Conservation (phyloP, 1,284 basidiomycete genomes). For the Puccinia hordei region DNA sequence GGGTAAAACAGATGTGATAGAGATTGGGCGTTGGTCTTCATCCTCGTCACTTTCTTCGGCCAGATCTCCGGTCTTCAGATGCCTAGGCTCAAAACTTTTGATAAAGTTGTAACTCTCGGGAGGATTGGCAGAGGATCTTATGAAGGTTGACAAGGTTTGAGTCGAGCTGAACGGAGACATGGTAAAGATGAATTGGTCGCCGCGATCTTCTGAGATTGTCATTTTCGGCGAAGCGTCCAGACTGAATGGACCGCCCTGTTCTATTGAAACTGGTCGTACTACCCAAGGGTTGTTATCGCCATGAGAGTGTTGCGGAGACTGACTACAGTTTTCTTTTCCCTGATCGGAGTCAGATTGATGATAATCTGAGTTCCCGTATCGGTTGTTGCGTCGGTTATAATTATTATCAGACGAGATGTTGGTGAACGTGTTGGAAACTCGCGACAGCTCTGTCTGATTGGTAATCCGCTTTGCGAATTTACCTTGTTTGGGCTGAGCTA, state of each 20-base stretch:
- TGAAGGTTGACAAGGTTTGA: neutral
- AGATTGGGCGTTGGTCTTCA: neutral
- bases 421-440: neutral
- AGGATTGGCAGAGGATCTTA: neutral
- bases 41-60: neutral
- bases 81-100: neutral
- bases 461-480: neutral
- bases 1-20: constrained; percentile 17
- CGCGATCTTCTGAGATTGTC: neutral
- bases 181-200: constrained; percentile 11
- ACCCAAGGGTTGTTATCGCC: neutral
- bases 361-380: neutral
- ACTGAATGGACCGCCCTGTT: neutral
- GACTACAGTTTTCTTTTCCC: neutral
- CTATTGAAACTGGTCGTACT: neutral
- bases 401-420: neutral
- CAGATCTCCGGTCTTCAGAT: neutral
- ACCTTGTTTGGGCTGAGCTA: neutral
- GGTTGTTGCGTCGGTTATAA: neutral
- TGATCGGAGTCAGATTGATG: neutral
- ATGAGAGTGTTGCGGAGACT: neutral
- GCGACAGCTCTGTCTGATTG: neutral
- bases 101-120: neutral
- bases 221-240: neutral
- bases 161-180: constrained; percentile 32